A percentile compares a stretch with the other conserved stretches of the same genome.
phyloP scores from a whole-genome alignment of 768 basidiomycete species.

The Cyclocybe aegerita region DNA sequence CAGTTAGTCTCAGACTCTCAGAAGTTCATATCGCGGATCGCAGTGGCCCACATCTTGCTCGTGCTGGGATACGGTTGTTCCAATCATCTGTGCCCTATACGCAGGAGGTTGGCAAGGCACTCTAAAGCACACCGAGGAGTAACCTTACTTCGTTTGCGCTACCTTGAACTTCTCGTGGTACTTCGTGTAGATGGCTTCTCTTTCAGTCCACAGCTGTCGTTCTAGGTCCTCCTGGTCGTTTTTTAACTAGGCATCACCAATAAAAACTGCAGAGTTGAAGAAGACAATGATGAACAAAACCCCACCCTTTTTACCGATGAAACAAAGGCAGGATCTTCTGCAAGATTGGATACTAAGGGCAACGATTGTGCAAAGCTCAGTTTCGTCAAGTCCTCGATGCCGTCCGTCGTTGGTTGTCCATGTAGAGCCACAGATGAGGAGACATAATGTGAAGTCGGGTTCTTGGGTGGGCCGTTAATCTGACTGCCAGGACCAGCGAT shows the following conservation, averaged over 20 bases:
- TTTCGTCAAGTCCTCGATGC: constrained; percentile 25
- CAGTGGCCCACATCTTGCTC: constrained; percentile 57
- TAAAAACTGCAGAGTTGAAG: constrained; percentile 1
- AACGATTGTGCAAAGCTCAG: constrained; percentile 72
- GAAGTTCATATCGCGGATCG: not conserved
- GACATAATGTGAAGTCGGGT: too few relatives aligned
- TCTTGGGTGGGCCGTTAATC: too few relatives aligned
- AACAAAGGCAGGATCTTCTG: constrained; percentile 52
- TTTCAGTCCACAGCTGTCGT: constrained; percentile 64
- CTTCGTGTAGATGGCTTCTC: constrained; percentile 57
- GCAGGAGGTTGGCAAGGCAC: constrained; percentile 4
- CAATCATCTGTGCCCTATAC: constrained; percentile 65
- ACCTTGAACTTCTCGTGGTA: constrained; percentile 73
- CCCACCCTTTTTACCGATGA: constrained; percentile 50
- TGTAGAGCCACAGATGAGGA: too few relatives aligned
- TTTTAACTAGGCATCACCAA: constrained; percentile 51
- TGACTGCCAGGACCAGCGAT: too few relatives aligned
- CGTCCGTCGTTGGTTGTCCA: too few relatives aligned
- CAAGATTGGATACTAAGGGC: constrained; percentile 59
- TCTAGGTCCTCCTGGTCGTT: constrained; percentile 72
- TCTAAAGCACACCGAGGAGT: constrained; percentile 3
- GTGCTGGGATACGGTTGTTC: constrained; percentile 62
- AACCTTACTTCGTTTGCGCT: constrained; percentile 62
- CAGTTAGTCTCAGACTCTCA: not conserved
- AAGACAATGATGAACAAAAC: not conserved